Evolutionary conservation across 164 flowering plant genomes (phyloP).

Genomic region (Vitis rotundifolia): DNA sequence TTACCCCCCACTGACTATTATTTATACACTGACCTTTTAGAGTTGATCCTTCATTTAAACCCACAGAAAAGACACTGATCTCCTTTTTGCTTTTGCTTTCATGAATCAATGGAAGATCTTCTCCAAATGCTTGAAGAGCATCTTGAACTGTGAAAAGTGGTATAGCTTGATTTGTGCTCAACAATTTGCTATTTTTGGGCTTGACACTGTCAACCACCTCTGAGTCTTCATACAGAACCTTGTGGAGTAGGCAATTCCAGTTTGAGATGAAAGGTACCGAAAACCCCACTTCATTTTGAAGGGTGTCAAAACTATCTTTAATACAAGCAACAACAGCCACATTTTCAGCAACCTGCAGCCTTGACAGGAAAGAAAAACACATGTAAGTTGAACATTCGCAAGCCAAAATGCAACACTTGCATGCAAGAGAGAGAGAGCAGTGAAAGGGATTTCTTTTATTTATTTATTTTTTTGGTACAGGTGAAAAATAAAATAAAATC

Average conservation of each 20-base stretch:
- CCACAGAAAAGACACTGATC: conserved; percentile 5
- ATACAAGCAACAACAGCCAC: conserved; percentile 37
- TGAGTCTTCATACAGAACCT: conserved; percentile 13
- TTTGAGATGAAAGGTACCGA: conserved; percentile 11
- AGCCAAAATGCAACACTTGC: neutral
- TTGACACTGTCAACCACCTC: conserved; percentile 12
- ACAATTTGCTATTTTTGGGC: conserved; percentile 4
- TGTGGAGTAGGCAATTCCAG: neutral
- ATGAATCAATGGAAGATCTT: conserved; percentile 6
- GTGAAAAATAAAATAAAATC: no score
- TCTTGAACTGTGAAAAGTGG: conserved; percentile 21
- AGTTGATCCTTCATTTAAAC: conserved; percentile 13
- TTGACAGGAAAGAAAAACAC: conserved; percentile 7
- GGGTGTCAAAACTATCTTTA: conserved; percentile 37
- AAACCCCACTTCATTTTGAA: conserved; percentile 20
- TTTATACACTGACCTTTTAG: conserved; percentile 12
- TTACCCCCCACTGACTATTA: conserved; percentile 17
- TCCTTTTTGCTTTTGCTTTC: conserved; percentile 11
- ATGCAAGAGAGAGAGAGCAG: neutral
- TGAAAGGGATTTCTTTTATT: neutral
- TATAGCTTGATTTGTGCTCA: conserved; percentile 15
- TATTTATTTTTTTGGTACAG: neutral
- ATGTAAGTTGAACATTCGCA: neutral
- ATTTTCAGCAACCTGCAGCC: conserved; percentile 64
- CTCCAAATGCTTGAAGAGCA: conserved; percentile 18